phyloP scores from a whole-genome alignment of 2,329 filamentous ascomycete species.

The Pleomassaria siparia region DNA sequence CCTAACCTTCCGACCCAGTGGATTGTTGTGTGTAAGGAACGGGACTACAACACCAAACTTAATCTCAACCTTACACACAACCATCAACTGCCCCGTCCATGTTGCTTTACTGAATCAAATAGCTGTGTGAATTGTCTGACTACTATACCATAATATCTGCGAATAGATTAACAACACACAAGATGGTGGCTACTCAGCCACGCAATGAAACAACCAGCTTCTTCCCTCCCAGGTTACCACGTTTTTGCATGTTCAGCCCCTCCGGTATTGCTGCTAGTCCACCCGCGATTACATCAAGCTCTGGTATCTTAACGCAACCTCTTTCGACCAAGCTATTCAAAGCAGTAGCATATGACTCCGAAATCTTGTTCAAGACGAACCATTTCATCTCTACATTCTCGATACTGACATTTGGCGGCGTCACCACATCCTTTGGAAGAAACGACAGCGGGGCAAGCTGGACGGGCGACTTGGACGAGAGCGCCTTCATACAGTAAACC shows the following conservation, averaged over 20 bases:
- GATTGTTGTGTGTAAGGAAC: too few species aligned
- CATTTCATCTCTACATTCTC: conserved; percentile 11
- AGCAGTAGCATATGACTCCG: not conserved
- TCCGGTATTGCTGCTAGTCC: not conserved
- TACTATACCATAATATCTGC: not conserved
- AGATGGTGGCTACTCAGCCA: not conserved
- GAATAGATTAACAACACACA: not conserved
- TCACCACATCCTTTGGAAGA: not conserved
- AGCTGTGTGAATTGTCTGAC: not conserved
- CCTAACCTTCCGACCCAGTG: not conserved
- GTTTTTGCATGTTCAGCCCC: not conserved
- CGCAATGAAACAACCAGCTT: not conserved
- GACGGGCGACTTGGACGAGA: conserved; percentile 20
- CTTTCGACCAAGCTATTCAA: not conserved
- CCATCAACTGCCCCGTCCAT: not conserved
- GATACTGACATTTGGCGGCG: conserved; percentile 3
- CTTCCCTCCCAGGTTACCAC: not conserved
- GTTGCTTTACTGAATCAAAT: not conserved
- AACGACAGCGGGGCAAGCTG: conserved; percentile 9
- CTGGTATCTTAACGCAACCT: not conserved
- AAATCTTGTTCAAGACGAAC: conserved; percentile 5
- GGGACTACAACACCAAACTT: too few species aligned
- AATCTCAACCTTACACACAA: not conserved
- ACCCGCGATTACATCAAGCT: not conserved
- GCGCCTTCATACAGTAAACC: conserved; percentile 23